Base-by-base conservation (phyloP, 352 stramenopile species). In the Pythium rishiriense region DNA sequence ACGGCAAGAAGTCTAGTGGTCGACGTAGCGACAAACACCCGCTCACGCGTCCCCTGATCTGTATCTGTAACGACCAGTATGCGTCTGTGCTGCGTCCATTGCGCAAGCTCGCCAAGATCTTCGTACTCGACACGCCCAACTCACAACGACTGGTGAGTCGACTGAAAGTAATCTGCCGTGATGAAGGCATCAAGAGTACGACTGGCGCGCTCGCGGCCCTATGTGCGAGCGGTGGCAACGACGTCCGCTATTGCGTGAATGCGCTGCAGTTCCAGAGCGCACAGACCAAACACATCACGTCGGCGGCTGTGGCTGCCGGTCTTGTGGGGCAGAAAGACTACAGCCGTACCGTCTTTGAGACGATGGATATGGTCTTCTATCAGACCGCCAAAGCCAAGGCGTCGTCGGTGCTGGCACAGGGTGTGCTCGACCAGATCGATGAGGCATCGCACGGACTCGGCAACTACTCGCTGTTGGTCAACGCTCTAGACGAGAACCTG, bases 61-160 rank as follows among this genome's bases (percentile, higher is more conserved):
- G 98, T 68, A 99, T 99, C 74, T 99, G 97, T 77, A 99, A 99
- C 73, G 94, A 99, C 70, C 90, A 98, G 67, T 99, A 98, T 73
- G 95, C 95, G 14, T 96, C 97, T 1, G 90, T 96, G 29, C 73
- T 99, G 37, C 84, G 96, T 11, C 89, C 95, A n/a, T 80, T 99
- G 45, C 89, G 97, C 28, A 93, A 97, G 25, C 83, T 97, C 17
- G 88, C 93, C 24, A 94, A 93, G 61, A 92, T 98, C 37, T 99
- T 99, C 46, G 85, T 97, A 62, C 87, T 99, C 15, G 72, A 85
- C 50, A 79, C 84, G 24, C 83, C 95, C 9, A 90, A 94, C 43
- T 78, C 83, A 15, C 78, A 93, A 55, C 83, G 96, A 9, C 80
- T 99, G 22, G 76, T 98, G 15, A 83, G 82, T 25, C 89, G 97